These are phyloP conservation scores for Coffea eugenioides DNA, from an alignment of 257 asterid genomes.

Conservation along the genomic window DNA sequence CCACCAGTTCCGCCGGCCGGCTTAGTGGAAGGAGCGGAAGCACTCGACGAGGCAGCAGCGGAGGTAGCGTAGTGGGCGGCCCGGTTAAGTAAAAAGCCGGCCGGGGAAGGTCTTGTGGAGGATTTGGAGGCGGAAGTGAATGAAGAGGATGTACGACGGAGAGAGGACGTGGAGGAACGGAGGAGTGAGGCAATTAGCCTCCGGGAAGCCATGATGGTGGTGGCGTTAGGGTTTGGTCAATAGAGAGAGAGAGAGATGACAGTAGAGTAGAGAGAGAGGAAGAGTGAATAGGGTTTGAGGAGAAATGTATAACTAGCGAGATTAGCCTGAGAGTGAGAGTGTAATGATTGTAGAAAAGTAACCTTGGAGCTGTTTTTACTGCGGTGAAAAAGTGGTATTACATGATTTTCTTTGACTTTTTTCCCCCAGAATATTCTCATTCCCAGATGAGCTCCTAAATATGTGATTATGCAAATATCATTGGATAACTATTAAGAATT, in stretches of 20 bases:
- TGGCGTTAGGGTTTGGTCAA: constrained; percentile 21
- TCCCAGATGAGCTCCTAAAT: neutral
- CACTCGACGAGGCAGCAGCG: constrained; percentile 30
- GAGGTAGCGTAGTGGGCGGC: constrained; percentile 64
- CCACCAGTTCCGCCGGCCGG: constrained; percentile 42
- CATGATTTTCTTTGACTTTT: too few species aligned
- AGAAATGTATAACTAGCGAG: neutral
- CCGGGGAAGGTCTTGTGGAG: constrained; percentile 45
- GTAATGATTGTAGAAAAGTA: neutral
- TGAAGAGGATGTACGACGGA: constrained; percentile 29
- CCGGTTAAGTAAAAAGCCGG: constrained; percentile 66
- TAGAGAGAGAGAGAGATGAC: neutral
- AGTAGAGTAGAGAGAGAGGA: constrained; percentile 12
- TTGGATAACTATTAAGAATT: too few species aligned
- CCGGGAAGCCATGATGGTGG: constrained; percentile 70
- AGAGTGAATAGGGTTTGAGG: constrained; percentile 18
- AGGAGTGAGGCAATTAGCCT: constrained; percentile 77
- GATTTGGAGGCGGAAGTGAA: constrained; percentile 18
- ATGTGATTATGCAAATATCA: too few species aligned
- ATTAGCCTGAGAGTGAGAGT: constrained; percentile 1
- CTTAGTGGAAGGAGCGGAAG: constrained; percentile 36
- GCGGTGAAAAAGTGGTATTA: neutral
- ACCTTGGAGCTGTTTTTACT: neutral
- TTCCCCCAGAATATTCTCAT: neutral
- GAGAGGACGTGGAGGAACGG: constrained; percentile 53